Conservation (phyloP, 306 rosid genomes). For the Begonia peltatifolia region DNA sequence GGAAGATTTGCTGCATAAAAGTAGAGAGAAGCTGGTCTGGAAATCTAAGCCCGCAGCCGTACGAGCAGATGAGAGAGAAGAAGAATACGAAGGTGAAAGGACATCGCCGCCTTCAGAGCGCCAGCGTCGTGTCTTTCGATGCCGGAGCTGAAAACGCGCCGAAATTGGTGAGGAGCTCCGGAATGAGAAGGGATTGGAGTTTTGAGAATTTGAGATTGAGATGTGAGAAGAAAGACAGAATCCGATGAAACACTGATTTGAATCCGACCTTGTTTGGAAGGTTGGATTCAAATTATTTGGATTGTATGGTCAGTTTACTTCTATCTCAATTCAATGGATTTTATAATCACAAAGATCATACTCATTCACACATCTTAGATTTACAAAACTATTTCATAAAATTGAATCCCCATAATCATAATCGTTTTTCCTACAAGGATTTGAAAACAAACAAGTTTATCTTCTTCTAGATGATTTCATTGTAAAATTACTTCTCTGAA, state of each 20-base stretch:
- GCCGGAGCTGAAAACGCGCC: conserved; percentile 18
- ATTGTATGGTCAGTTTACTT: no score
- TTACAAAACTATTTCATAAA: no score
- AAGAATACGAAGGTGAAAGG: conserved; percentile 4
- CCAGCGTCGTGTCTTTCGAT: conserved; percentile 14
- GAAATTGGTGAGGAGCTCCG: conserved; percentile 46
- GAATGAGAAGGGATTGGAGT: conserved; percentile 93
- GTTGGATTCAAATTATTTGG: no score
- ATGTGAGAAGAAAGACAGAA: neutral
- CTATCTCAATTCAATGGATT: no score
- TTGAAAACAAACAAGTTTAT: no score
- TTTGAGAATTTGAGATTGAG: conserved; percentile 34
- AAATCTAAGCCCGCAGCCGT: conserved; percentile 13
- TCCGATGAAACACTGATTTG: neutral
- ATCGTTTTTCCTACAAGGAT: no score
- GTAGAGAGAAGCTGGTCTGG: conserved; percentile 52
- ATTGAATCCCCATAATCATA: no score
- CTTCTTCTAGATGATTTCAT: no score
- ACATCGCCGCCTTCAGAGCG: conserved; percentile 25
- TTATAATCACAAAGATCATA: no score
- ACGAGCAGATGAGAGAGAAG: conserved; percentile 4
- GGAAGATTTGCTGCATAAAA: conserved; percentile 3
- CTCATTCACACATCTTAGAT: no score
- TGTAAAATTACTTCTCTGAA: no score
- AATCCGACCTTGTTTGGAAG: no score